These are phyloP conservation scores for Leccinum longicurvipes DNA, from an alignment of 768 basidiomycete species.

Conservation along the genomic window DNA sequence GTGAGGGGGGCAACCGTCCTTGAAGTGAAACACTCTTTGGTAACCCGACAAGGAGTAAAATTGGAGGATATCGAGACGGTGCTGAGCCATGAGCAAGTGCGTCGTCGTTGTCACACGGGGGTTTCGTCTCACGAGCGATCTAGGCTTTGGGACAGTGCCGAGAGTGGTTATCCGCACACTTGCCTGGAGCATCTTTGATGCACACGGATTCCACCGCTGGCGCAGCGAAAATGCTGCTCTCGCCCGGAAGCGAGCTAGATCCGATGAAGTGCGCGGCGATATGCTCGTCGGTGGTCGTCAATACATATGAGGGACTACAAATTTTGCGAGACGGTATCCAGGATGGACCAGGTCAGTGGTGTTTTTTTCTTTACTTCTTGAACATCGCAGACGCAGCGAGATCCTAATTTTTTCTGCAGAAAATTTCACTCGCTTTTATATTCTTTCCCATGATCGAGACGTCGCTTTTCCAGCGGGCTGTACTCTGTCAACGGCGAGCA, in stretches of 20 bases:
- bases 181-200: conserved; percentile 52
- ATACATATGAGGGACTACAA: conserved; percentile 59
- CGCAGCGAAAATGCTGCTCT: conserved; percentile 50
- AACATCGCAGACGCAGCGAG: neutral
- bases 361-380: neutral
- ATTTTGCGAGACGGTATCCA: conserved; percentile 64
- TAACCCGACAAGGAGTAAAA: conserved; percentile 57
- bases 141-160: conserved; percentile 80
- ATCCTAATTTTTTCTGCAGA: conserved; percentile 33
- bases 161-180: conserved; percentile 49
- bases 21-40: conserved; percentile 64
- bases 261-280: conserved; percentile 63
- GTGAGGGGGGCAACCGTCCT: conserved; percentile 60
- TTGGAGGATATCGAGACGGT: conserved; percentile 53
- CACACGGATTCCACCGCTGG: conserved; percentile 71
- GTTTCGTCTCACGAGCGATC: neutral
- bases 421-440: conserved; percentile 69
- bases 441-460: conserved; percentile 43
- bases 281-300: conserved; percentile 62
- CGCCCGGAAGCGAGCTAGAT: conserved; percentile 34
- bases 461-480: conserved; percentile 26
- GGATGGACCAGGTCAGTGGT: conserved; percentile 35
- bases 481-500: conserved; percentile 18
- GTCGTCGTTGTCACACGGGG: conserved; percentile 12
- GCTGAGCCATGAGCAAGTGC: conserved; percentile 79